These are phyloP conservation scores for Chernovozyma aurita DNA, from an alignment of 1,139 yeast genomes.

Conservation along the genomic window DNA sequence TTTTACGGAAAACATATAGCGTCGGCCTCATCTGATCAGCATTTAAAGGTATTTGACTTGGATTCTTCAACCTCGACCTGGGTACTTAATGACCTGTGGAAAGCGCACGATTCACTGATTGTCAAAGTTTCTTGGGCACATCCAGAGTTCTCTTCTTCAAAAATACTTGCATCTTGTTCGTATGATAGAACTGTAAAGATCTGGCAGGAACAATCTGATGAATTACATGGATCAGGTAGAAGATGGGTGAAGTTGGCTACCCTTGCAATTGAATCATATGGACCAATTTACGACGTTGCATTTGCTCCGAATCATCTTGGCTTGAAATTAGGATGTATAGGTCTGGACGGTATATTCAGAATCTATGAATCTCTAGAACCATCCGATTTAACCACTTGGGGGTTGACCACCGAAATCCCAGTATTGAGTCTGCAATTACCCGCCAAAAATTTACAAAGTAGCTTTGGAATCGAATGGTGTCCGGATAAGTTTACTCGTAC, in stretches of 20 bases:
- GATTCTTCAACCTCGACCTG: constrained; percentile 57
- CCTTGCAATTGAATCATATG: constrained; percentile 71
- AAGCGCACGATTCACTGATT: constrained; percentile 89
- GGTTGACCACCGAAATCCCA: constrained; percentile 64
- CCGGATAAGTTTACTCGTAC: constrained; percentile 72
- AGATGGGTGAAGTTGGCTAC: constrained; percentile 78
- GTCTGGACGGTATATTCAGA: constrained; percentile 83
- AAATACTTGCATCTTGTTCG: constrained; percentile 78
- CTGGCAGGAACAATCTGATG: constrained; percentile 89
- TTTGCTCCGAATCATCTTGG: constrained; percentile 90
- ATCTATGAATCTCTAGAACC: constrained; percentile 90
- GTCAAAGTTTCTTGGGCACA: constrained; percentile 88
- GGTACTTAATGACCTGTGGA: constrained; percentile 85
- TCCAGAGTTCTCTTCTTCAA: constrained; percentile 80
- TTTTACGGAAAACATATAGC: constrained; percentile 88
- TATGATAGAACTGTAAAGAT: constrained; percentile 84
- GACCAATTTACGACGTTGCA: constrained; percentile 83
- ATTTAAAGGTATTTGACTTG: constrained; percentile 78
- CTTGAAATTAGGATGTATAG: constrained; percentile 78
- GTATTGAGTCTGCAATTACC: constrained; percentile 59
- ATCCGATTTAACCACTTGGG: constrained; percentile 79
- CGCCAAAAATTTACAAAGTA: constrained; percentile 78
- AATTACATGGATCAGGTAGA: constrained; percentile 67
- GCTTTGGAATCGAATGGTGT: constrained; percentile 90
- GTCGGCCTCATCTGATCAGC: constrained; percentile 90